A percentile compares a stretch with the other conserved stretches of the same genome.
phyloP scores from a whole-genome alignment of 202 grass and related monocot genomes.

The Carex sylvatica region DNA sequence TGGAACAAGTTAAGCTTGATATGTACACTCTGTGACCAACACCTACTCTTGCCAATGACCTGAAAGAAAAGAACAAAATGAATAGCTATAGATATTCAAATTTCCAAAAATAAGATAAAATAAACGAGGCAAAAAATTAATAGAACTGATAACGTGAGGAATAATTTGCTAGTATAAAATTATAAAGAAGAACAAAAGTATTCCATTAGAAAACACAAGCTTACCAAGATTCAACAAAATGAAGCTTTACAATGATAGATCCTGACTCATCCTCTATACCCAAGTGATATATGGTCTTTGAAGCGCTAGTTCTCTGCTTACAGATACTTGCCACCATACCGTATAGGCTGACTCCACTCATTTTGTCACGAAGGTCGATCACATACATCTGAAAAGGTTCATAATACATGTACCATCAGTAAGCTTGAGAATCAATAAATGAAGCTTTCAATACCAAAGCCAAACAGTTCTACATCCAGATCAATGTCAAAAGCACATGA shows the following conservation, averaged over 20 bases:
- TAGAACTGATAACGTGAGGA: neutral
- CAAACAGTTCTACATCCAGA: conserved; percentile 14
- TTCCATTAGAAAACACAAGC: conserved; percentile 14
- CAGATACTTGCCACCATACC: conserved; percentile 55
- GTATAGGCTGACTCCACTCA: conserved; percentile 77
- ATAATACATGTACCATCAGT: conserved; percentile 15
- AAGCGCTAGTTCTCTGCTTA: conserved; percentile 46
- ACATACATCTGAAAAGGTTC: conserved; percentile 52
- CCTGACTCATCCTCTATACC: conserved; percentile 75
- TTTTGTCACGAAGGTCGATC: conserved; percentile 71
- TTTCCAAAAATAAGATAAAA: neutral
- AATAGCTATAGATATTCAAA: conserved; percentile 20
- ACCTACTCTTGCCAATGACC: conserved; percentile 82
- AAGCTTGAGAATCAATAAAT: conserved; percentile 14
- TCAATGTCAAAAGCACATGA: conserved; percentile 16
- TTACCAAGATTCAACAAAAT: conserved; percentile 70
- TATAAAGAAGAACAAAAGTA: neutral
- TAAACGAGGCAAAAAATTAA: neutral
- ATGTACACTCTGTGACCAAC: conserved; percentile 83
- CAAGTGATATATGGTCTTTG: conserved; percentile 54
- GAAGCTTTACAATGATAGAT: conserved; percentile 57
- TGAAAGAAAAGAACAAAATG: conserved; percentile 39
- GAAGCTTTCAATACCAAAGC: conserved; percentile 6
- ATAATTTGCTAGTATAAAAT: neutral
- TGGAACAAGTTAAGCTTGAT: conserved; percentile 60